Base-by-base conservation (phyloP, 129 eudicot genomes). In the Saposhnikovia divaricata region DNA sequence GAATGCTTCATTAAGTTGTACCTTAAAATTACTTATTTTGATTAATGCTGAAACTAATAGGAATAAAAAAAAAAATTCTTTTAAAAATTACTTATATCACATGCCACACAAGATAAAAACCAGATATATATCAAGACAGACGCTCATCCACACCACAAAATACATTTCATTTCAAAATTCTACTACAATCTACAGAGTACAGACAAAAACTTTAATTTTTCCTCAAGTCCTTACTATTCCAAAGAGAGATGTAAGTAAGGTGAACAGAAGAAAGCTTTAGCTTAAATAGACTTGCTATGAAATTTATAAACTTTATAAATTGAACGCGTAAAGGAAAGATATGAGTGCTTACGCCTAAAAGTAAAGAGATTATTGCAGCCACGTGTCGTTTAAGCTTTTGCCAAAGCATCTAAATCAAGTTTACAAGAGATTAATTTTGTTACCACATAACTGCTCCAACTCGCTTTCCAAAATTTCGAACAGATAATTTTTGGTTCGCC, bases 401-500 rank as follows among this genome's bases (percentile, higher is more conserved):
- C 19, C 3, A 45, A 39, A 79, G 25, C 81, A 44, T 38, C 75
- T 46, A 39, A 66, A 59, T 39, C 77, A 63, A 71, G 74, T 89
- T 72, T 23, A 93, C 57, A 89, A 84, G 55, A 95, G 93, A 73
- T 39, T 87, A 70, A 95, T 81, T 42, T 93, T 85, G 31, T 86
- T 81, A 53, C 93, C 93, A 77, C 97, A 95, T 19, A 95, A 85
- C 83, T 95, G 86, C 79, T 92, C 85, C 80, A 96, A 80, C 83
- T 96, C 98, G 1, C 65, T 83, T 81, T 96, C 95, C 76, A 96
- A 74, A 78, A 88, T 77, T 77, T 84, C 81, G 18, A 78, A n/a
- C 55, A 96, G 87, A 77, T 88, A 83, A 6, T 85, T 87, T 80
- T 96, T 92, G 25, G 85, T 96, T 75, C 99, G 87, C 83, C 98